Evolutionary conservation across 2,329 filamentous ascomycete species (phyloP).

Genomic region (Gremmenia infestans): DNA sequence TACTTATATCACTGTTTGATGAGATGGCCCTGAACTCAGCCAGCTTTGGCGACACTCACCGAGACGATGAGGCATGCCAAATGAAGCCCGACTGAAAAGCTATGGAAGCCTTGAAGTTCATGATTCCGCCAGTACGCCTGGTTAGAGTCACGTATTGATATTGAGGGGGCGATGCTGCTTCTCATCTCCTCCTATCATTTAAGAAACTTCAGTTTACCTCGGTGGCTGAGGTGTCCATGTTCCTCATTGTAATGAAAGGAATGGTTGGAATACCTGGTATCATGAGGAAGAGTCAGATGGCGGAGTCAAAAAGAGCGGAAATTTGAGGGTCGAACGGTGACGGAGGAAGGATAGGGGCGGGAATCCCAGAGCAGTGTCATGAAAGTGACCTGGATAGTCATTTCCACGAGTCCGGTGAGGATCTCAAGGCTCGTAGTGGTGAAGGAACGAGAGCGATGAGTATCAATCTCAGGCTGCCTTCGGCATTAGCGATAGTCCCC

Average conservation of each 20-base stretch:
- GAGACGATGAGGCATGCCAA: too few relatives aligned
- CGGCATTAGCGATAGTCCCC: not conserved
- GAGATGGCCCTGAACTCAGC: too few relatives aligned
- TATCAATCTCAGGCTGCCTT: too few relatives aligned
- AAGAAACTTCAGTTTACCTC: not conserved
- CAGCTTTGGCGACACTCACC: too few relatives aligned
- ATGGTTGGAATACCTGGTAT: not conserved
- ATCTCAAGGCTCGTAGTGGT: not conserved
- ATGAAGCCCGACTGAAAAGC: too few relatives aligned
- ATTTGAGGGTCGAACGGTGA: not conserved
- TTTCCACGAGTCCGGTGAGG: not conserved
- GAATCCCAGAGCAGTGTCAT: not conserved
- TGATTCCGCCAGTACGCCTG: not conserved
- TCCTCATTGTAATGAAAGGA: not conserved
- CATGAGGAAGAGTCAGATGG: not conserved
- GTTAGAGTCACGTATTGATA: not conserved
- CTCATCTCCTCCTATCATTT: not conserved
- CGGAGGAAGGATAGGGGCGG: not conserved
- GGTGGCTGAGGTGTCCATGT: not conserved
- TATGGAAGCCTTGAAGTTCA: too few relatives aligned
- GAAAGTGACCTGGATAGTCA: not conserved
- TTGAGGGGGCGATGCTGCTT: not conserved
- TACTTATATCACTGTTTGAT: too few relatives aligned
- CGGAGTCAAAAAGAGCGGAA: not conserved
- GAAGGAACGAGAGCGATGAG: not conserved